Conservation (phyloP, 305 asterid species). For the Euphrasia arctica region DNA sequence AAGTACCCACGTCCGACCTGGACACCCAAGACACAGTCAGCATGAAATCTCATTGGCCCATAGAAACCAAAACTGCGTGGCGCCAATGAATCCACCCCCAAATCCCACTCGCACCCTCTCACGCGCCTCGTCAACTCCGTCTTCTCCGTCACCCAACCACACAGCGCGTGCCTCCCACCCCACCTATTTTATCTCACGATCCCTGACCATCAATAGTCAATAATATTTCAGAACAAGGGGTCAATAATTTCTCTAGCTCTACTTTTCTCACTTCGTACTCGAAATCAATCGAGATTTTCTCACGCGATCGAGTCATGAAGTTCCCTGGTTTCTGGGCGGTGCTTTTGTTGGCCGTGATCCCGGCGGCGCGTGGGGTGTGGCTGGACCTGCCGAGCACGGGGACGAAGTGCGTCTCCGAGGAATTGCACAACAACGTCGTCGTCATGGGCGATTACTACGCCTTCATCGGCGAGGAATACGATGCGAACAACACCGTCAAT, state of each 20-base stretch:
- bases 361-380: slow-evolving; percentile 61
- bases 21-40: background rate
- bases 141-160: background rate
- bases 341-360: slow-evolving; percentile 29
- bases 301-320: slow-evolving; percentile 19
- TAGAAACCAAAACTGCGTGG: slow-evolving; percentile 40
- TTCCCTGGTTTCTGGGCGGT: slow-evolving; percentile 28
- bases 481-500: slow-evolving; percentile 26
- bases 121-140: slow-evolving; percentile 24
- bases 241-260: background rate
- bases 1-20: slow-evolving; percentile 8
- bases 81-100: slow-evolving; percentile 25
- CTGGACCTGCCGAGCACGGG: slow-evolving; percentile 61
- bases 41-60: slow-evolving; percentile 26
- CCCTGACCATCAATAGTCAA: slow-evolving; percentile 15
- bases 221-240: background rate
- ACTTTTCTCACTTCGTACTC: background rate
- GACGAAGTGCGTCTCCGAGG: slow-evolving; percentile 70
- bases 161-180: slow-evolving; percentile 26
- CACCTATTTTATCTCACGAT: background rate
- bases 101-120: slow-evolving; percentile 22
- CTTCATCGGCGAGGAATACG: slow-evolving; percentile 49
- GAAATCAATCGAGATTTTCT: background rate
- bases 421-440: slow-evolving; percentile 56
- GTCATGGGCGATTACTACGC: slow-evolving; percentile 66